Evolutionary conservation across 2,329 filamentous ascomycete species (phyloP), one percentile per base, ranked within the genome.

Genomic region (Epichloe coenophiala): DNA sequence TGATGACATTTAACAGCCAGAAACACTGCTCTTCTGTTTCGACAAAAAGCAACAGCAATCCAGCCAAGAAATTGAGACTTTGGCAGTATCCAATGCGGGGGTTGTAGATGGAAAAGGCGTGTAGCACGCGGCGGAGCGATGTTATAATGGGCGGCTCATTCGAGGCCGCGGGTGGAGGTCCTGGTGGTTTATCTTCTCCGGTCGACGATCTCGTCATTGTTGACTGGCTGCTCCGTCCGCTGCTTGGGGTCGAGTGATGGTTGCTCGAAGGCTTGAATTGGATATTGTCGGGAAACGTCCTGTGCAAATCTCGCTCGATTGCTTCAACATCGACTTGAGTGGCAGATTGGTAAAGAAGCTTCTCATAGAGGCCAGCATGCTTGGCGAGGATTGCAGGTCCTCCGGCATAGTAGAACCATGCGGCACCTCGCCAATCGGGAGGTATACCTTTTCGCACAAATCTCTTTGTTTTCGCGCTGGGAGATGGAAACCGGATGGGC

Each of bases 331-430:
- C 88, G 48, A 87, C 77, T 0, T 78, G 73, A 60, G 85, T 83
- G 36, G 86, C 80, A 54, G 72, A 70, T 53, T 78, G 74, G 50
- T 76, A 71, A 35, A 93, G 71, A 39, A 94, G 71, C 48, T 81
- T 75, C 48, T 81, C 77, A 63, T 96, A 97, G 15, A 91, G 71
- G 1, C 87, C 87, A 5, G 81, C 77, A 58, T 94, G 79, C 60
- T 87, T 84, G 48, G 81, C 78, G 53, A 95, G 66, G 56, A 88
- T 84, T 44, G 83, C 81, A 23, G 88, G 88, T 1, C 91, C 91
- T 19, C 88, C 88, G 11, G 89, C 88, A 63, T 96, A 97, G 70
- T 86, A 96, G 66, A 95, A 97, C 91, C 91, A 97, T 44, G 91
- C 91, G 5, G 87, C 85, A n/a, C 91, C 91, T 60, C 91, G 81